Evolutionary conservation across 2,329 filamentous ascomycete genomes (phyloP), one percentile per base, ranked within the genome.

Genomic region (Sarocladiaceae sp.): DNA sequence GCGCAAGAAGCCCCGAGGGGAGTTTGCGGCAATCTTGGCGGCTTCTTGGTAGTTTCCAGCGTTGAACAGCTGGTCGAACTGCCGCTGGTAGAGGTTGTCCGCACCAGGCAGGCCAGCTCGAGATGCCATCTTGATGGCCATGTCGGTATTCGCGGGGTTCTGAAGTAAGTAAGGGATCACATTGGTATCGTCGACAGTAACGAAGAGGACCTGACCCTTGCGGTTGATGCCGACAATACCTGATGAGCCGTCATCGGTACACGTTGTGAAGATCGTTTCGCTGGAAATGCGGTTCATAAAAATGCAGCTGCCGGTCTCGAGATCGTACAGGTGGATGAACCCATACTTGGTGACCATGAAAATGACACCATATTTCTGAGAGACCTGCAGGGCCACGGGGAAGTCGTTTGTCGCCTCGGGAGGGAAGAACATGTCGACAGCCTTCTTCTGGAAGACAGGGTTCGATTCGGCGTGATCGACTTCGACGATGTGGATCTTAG

Each of bases 211-310:
- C 72, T 99, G 94, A 57, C 94, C 95, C 76, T 96, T 96, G 64
- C 95, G 87, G 76, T 99, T 99, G 67, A 99, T 93, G 61, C 90
- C 91, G 51, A 99, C 82, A 57, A 99, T 87, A 62, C 95, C 95
- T 42, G 87, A 83, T 17, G 90, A 95, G 20, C 91, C 86, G 52
- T 82, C 80, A 67, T 99, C 94, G 31, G 86, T 76, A 44, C 90
- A 87, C 18, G 92, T 97, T 23, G 93, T 95, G 75, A 99, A 99
- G 68, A 99, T 97, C 23, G 94, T 99, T 68, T 99, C 94, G 76
- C 91, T 96, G 29, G 94, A 99, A 64, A 99, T 99, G 62, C 95
- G 88, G 79, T 99, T 99, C 91, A 99, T 95, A 82, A 97, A 99
- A 67, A 99, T 94, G 68, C 90, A 95, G 12, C 88, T 88, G 54